Percentiles rank a stretch among this genome's conserved stretches.
Conservation (phyloP, 345 rosid species). For the Gossypium bickii region DNA sequence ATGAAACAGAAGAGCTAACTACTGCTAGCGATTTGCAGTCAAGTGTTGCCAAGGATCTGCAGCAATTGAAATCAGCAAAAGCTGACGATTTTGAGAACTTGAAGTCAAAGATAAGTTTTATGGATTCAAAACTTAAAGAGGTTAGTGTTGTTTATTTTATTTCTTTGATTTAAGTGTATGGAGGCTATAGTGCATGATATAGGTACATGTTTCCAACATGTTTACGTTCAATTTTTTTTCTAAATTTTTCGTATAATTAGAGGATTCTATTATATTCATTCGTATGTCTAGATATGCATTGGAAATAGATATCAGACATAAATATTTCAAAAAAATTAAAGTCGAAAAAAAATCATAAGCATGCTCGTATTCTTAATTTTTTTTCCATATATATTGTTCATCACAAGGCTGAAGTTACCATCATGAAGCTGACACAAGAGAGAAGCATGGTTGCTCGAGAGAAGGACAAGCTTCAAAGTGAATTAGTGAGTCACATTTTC, state of each 20-base stretch:
- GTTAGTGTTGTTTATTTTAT: constrained; percentile 15
- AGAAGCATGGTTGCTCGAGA: constrained; percentile 26
- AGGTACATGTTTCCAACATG: not conserved
- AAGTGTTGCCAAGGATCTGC: constrained; percentile 10
- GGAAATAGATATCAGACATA: not conserved
- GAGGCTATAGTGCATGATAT: not conserved
- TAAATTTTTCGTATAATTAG: not conserved
- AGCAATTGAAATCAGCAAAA: constrained; percentile 8
- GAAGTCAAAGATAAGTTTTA: constrained; percentile 29
- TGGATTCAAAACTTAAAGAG: constrained; percentile 35
- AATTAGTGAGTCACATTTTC: constrained; percentile 31
- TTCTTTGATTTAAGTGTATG: not conserved
- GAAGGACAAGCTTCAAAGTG: constrained; percentile 34
- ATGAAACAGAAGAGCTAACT: not conserved
- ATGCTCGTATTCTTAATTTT: not conserved
- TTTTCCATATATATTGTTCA: not conserved
- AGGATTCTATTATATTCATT: not conserved
- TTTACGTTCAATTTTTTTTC: too few species aligned
- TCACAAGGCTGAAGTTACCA: constrained; percentile 41
- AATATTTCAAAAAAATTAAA: not conserved
- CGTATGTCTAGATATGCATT: not conserved
- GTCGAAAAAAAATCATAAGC: not conserved
- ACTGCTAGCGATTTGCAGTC: constrained; percentile 1
- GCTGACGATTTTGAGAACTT: constrained; percentile 32
- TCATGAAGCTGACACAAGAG: constrained; percentile 38